These are phyloP conservation scores for Pseudogymnoascus sp. DNA, from an alignment of 2,329 filamentous ascomycete species.

Conservation along the genomic window DNA sequence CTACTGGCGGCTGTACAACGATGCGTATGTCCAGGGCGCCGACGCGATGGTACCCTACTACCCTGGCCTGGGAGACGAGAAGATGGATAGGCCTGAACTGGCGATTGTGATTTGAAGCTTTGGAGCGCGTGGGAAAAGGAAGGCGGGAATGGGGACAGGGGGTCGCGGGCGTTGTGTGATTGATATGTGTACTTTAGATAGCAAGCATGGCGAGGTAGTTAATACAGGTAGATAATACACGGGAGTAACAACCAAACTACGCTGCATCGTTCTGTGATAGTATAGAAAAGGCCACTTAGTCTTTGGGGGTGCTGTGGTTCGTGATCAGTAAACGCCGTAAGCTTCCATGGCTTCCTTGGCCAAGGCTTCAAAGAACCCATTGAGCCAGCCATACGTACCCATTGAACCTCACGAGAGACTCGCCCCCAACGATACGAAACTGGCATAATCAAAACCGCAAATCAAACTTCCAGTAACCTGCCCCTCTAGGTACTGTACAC, in stretches of 20 bases:
- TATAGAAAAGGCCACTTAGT: background rate
- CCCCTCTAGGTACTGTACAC: background rate
- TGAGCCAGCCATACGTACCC: background rate
- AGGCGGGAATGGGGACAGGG: background rate
- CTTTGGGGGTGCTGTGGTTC: background rate
- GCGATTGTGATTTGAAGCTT: constrained; percentile 62
- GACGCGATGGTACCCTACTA: constrained; percentile 97
- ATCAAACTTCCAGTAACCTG: background rate
- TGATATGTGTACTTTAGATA: constrained; percentile 5
- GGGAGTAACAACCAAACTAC: background rate
- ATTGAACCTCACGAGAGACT: background rate
- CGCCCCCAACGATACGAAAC: background rate
- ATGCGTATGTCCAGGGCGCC: constrained; percentile 87
- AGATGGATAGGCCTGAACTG: constrained; percentile 69
- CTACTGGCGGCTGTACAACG: constrained; percentile 96
- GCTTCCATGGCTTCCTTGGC: background rate
- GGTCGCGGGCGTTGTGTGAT: background rate
- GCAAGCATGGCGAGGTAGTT: constrained; percentile 6
- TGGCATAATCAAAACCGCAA: background rate
- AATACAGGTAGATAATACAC: constrained; percentile 8
- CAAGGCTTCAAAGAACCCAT: background rate
- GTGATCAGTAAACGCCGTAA: background rate
- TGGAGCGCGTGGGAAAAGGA: constrained; percentile 1
- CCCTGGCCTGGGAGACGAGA: constrained; percentile 74
- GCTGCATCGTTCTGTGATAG: background rate